A percentile compares a stretch with the other conserved stretches of the same genome.
Evolutionary conservation across 2,329 filamentous ascomycete species (phyloP).

Genomic region (Didymella exigua): DNA sequence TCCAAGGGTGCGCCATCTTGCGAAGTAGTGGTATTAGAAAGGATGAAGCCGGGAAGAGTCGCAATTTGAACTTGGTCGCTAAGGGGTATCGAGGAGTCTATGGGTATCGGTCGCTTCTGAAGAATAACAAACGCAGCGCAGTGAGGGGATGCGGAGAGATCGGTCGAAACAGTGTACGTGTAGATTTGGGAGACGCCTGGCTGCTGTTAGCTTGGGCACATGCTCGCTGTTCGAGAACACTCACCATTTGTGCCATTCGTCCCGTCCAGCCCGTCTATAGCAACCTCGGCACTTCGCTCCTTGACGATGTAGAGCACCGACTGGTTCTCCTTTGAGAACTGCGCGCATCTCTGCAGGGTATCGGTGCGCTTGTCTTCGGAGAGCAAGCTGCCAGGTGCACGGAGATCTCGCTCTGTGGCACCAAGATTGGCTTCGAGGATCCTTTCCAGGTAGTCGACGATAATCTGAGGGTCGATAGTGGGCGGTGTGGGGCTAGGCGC

Average conservation of each 20-base stretch:
- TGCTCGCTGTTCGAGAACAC: conserved; percentile 14
- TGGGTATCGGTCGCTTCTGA: conserved; percentile 85
- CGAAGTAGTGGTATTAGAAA: conserved; percentile 69
- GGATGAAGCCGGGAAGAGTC: conserved; percentile 83
- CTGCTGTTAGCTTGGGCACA: conserved; percentile 46
- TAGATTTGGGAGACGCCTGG: conserved; percentile 58
- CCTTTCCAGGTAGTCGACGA: conserved; percentile 56
- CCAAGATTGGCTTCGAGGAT: conserved; percentile 57
- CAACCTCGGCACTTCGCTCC: conserved; percentile 63
- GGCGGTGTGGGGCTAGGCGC: conserved; percentile 46
- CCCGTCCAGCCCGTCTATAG: conserved; percentile 38
- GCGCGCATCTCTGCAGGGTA: conserved; percentile 82
- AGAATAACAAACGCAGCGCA: conserved; percentile 86
- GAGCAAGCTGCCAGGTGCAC: conserved; percentile 80
- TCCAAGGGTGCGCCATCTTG: conserved; percentile 87
- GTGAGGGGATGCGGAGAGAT: conserved; percentile 79
- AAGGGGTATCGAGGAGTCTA: conserved; percentile 82
- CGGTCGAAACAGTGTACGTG: conserved; percentile 78
- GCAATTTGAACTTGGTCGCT: conserved; percentile 89
- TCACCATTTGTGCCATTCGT: conserved; percentile 45
- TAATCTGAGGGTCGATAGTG: conserved; percentile 53
- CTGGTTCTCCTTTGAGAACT: conserved; percentile 88
- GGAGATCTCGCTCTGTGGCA: conserved; percentile 73
- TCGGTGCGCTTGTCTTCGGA: conserved; percentile 74
- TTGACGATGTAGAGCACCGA: conserved; percentile 91